Base-by-base conservation (phyloP, 495 filamentous ascomycete genomes). In the Massariosphaeria phaeospora region DNA sequence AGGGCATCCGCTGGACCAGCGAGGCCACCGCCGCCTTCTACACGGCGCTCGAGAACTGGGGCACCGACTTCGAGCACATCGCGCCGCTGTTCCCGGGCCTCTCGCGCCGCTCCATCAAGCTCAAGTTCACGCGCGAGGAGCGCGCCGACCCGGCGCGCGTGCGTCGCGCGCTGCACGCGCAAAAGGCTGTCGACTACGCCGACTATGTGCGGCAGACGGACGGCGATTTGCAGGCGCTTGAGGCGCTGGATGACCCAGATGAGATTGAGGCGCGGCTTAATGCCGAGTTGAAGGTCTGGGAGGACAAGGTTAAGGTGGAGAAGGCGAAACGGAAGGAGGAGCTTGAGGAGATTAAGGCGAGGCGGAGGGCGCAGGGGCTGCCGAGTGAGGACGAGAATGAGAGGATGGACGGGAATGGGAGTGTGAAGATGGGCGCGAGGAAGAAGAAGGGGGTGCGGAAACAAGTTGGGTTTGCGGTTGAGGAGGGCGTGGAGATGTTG, bases 51-150 rank as follows among this genome's bases (percentile, higher is more conserved):
- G 73, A 79, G 24, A 89, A 87, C 78, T 96, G 94, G 66, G 94
- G 93, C 24, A 96, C 90, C 0, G 90, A 97, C 66, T 97, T 97
- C 66, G 79, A 83, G 69, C 86, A 89, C 60, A 94, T 98, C 62
- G 79, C 81, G 61, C 82, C 80, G 54, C 75, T 96, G 75, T 95
- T 98, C 64, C 81, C 83, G 0, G 80, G 80, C 25, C 78, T 85
- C 18, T 86, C 75, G 21, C 76, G 93, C 43, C 80, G 83, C 15
- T 82, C 89, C 61, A 82, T 97, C 66, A 96, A 96, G 72, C 70
- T 85, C 40, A 98, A 97, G 68, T 98, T 94, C 73, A 87, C 85
- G 59, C 86, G 84, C 47, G 93, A 98, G 70, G 94, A 97, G 70
- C 76, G 81, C n/a, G 72, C 78, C n/a, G 75, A 88, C 58, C 82